Evolutionary conservation across 1,139 yeast genomes (phyloP).

Genomic region (Pichia sp.): DNA sequence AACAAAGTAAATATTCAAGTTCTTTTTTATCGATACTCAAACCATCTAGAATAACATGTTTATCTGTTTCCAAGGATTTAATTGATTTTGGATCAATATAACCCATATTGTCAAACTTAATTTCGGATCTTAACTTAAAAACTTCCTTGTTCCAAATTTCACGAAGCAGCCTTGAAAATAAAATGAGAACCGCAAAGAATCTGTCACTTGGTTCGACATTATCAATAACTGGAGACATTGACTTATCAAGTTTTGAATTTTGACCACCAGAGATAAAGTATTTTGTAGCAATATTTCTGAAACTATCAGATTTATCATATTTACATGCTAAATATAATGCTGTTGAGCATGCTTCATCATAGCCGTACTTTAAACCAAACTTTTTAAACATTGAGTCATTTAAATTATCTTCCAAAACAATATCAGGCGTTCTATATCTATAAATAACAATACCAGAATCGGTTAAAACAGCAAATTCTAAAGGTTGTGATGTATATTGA

Average conservation of each 20-base stretch:
- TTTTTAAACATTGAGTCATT: conserved; percentile 45
- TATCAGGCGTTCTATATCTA: conserved; percentile 73
- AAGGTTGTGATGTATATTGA: conserved; percentile 60
- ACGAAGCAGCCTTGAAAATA: conserved; percentile 70
- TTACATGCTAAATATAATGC: conserved; percentile 79
- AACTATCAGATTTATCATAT: conserved; percentile 50
- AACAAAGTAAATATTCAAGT: conserved; percentile 61
- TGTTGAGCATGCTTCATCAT: conserved; percentile 78
- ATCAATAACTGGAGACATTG: conserved; percentile 40
- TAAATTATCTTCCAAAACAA: conserved; percentile 60
- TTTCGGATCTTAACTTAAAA: conserved; percentile 43
- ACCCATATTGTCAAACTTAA: conserved; percentile 38
- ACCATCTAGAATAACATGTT: conserved; percentile 33
- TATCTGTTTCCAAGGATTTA: conserved; percentile 38
- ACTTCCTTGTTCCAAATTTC: conserved; percentile 73
- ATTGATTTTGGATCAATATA: conserved; percentile 33
- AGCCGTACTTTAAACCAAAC: conserved; percentile 51
- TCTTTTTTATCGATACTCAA: conserved; percentile 47
- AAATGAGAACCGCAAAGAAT: conserved; percentile 82
- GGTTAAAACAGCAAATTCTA: conserved; percentile 76
- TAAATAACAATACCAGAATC: conserved; percentile 71
- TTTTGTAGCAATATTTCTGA: conserved; percentile 44
- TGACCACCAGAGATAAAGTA: conserved; percentile 51
- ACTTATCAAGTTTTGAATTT: conserved; percentile 41
- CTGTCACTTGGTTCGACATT: conserved; percentile 85